Conservation (phyloP, 176 grass and related monocot genomes). For the Hordeum vulgare region DNA sequence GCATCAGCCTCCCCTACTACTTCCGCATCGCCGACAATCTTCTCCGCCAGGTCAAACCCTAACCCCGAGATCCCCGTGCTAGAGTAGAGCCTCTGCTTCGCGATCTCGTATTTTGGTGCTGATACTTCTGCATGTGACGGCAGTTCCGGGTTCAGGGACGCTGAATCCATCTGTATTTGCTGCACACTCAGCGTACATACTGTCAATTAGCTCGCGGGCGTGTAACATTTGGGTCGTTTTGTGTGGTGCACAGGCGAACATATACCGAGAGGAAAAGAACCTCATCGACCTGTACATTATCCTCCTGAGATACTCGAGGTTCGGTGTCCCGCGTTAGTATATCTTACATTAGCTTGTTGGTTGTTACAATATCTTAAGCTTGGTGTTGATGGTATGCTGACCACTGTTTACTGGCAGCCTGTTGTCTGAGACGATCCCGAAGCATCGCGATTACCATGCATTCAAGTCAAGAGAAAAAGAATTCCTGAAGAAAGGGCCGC, state of each 20-base stretch:
- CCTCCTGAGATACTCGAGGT: constrained; percentile 90
- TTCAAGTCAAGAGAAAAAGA: constrained; percentile 65
- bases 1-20: constrained; percentile 79
- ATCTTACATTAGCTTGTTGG: constrained; percentile 19
- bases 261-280: constrained; percentile 88
- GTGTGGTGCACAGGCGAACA: constrained; percentile 53
- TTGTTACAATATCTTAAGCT: background rate
- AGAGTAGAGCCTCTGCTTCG: constrained; percentile 1
- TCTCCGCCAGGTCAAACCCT: constrained; percentile 68
- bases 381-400: constrained; percentile 17
- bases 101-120: background rate
- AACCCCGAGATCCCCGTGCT: background rate
- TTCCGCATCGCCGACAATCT: constrained; percentile 90
- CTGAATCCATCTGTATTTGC: background rate
- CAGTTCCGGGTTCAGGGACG: background rate
- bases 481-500: constrained; percentile 57
- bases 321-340: background rate
- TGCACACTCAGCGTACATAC: background rate
- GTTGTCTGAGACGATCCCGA: constrained; percentile 85
- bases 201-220: background rate
- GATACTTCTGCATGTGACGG: background rate
- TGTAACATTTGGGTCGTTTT: constrained; percentile 3
- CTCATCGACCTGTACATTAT: constrained; percentile 83
- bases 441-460: constrained; percentile 69
- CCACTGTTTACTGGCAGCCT: constrained; percentile 43